phyloP scores from a whole-genome alignment of 2,329 filamentous ascomycete genomes.

The Phialophora tarda region DNA sequence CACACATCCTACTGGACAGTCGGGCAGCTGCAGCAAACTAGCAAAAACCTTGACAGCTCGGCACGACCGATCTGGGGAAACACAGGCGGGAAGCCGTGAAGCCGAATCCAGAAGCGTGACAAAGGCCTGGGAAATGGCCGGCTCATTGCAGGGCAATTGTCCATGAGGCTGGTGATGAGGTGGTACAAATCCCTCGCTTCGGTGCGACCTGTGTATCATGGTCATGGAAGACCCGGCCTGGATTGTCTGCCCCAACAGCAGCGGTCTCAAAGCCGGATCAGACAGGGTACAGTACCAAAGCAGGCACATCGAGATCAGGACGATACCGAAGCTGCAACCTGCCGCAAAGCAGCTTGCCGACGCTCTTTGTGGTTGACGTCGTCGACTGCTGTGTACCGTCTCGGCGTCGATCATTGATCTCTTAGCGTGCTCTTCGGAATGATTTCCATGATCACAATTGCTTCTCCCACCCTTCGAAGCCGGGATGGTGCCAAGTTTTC shows the following conservation, averaged over 20 bases:
- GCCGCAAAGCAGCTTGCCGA: constrained; percentile 1
- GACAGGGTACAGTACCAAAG: neutral
- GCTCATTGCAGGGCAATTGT: neutral
- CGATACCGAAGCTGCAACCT: constrained; percentile 5
- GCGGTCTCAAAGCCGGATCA: constrained; percentile 7
- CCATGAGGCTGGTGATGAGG: neutral
- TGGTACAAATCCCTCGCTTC: constrained; percentile 6
- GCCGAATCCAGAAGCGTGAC: neutral
- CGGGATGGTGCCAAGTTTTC: constrained; percentile 17
- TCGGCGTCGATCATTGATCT: constrained; percentile 3
- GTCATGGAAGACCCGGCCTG: neutral
- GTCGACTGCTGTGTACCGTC: neutral
- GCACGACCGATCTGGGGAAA: constrained; percentile 10
- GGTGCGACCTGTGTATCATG: constrained; percentile 18
- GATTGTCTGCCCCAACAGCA: neutral
- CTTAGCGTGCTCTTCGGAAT: neutral
- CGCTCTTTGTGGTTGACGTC: neutral
- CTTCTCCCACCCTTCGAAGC: neutral
- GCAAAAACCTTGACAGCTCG: constrained; percentile 2
- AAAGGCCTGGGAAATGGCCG: neutral
- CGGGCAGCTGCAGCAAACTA: constrained; percentile 1
- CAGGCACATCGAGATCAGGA: neutral
- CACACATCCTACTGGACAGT: neutral
- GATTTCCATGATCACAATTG: neutral
- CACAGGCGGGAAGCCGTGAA: constrained; percentile 4